Percentiles rank a stretch among this genome's conserved stretches.
Conservation (phyloP, 225 moss, liverwort and hornwort genomes). For the Neckera pumila region DNA sequence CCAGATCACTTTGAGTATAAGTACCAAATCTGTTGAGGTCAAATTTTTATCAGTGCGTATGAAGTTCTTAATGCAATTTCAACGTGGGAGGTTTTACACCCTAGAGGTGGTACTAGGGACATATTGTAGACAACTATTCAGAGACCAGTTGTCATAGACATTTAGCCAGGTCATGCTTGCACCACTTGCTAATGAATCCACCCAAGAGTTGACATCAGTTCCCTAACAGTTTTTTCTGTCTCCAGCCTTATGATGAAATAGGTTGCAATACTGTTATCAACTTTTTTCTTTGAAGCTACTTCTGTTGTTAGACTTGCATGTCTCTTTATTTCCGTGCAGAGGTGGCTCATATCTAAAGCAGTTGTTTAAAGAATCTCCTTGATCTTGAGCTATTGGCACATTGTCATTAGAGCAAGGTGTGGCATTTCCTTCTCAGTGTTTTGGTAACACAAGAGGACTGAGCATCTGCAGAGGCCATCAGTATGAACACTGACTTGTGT, state of each 20-base stretch:
- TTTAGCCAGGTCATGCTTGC: not conserved
- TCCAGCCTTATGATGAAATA: not conserved
- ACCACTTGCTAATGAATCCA: not conserved
- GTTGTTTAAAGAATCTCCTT: not conserved
- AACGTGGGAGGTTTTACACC: not conserved
- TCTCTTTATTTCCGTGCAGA: not conserved
- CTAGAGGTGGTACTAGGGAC: not conserved
- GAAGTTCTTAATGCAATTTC: not conserved
- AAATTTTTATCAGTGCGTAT: not conserved
- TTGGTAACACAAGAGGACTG: not conserved
- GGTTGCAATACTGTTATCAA: not conserved
- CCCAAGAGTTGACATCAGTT: not conserved
- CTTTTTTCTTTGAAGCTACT: not conserved
- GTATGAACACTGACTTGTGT: not conserved
- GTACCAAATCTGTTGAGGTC: not conserved
- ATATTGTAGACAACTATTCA: not conserved
- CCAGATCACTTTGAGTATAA: not conserved
- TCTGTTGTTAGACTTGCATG: not conserved
- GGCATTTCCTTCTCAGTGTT: not conserved
- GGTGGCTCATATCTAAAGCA: not conserved
- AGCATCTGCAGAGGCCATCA: not conserved
- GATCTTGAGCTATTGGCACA: not conserved
- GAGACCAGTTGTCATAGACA: no score
- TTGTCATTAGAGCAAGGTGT: not conserved
- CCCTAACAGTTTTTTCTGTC: not conserved